Base-by-base conservation (phyloP, 257 asterid species). In the Prunella vulgaris region DNA sequence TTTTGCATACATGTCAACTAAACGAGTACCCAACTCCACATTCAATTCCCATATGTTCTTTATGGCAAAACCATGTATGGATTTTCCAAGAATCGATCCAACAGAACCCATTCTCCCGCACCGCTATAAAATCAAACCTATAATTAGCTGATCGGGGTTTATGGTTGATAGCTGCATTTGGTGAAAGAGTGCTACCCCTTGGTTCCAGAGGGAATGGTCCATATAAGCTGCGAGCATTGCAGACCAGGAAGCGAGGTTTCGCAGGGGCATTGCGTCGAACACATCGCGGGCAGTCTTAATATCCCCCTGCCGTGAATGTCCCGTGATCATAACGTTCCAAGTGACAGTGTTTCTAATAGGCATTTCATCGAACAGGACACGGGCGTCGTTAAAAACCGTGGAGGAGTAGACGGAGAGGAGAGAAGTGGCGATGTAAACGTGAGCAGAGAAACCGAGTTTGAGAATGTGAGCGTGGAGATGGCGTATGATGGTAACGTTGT, bases 1-100 rank as follows among this genome's bases (percentile, higher is more conserved):
- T 76, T 85, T 89, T 1, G 83, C 79, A 25, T 87, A 89, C 92
- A 89, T 85, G 78, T 85, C 87, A 10, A 87, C 79, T 27, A 89
- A 70, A 66, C 82, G 81, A 17, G 92, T 81, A 8, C 86, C 90
- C 14, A 83, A 44, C 56, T 76, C 81, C 57, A 63, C 87, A 61
- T 84, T 74, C 78, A 87, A 15, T 21, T 82, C 76, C 92, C 90
- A 85, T 7, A 38, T 28, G 70, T 82, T 85, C 81, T 79, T 87
- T 6, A 80, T 14, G 24, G 72, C 83, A 35, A 77, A 87, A 10
- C 82, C 80, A 46, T 89, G 89, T 21, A 79, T 33, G 21, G 88
- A 78, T 76, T 84, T 85, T 20, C 92, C 95, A 2, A 84, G 64
- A n/a, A 73, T 33, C 69, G 85, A 61, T 30, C 96, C 95, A 15